Conservation (phyloP, 148 eudicot genomes). For the Gaultheria prostrata region DNA sequence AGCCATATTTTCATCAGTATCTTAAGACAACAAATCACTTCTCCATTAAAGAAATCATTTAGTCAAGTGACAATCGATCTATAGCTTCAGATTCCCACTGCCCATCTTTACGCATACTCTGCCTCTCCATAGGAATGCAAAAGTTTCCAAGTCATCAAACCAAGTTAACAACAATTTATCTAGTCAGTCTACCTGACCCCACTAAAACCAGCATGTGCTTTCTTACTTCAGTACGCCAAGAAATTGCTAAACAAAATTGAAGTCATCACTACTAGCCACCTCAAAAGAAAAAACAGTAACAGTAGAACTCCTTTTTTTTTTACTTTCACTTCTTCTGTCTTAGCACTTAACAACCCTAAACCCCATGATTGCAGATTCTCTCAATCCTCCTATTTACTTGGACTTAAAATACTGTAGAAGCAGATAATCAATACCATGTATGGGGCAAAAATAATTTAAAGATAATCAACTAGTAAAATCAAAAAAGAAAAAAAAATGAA, state of each 20-base stretch:
- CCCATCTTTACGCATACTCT: no score
- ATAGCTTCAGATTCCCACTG: neutral
- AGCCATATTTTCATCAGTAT: neutral
- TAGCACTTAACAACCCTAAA: neutral
- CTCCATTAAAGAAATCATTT: neutral
- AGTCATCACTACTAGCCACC: neutral
- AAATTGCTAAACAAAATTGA: neutral
- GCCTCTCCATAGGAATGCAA: no score
- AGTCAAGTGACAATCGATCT: neutral
- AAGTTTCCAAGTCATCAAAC: neutral
- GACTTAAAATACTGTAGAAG: neutral
- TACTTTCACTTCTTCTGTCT: neutral
- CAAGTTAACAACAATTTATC: neutral
- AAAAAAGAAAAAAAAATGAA: neutral
- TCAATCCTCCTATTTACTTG: neutral
- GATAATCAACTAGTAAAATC: neutral
- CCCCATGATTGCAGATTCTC: neutral
- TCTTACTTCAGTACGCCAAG: neutral
- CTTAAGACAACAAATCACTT: neutral
- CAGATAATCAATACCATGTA: neutral
- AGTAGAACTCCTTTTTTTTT: neutral
- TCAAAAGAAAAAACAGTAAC: neutral
- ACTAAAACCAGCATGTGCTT: neutral
- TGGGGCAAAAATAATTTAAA: neutral
- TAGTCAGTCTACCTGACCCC: neutral